These are phyloP conservation scores for Dunaliella primolecta DNA, from an alignment of 139 green algal genomes.

Conservation along the genomic window DNA sequence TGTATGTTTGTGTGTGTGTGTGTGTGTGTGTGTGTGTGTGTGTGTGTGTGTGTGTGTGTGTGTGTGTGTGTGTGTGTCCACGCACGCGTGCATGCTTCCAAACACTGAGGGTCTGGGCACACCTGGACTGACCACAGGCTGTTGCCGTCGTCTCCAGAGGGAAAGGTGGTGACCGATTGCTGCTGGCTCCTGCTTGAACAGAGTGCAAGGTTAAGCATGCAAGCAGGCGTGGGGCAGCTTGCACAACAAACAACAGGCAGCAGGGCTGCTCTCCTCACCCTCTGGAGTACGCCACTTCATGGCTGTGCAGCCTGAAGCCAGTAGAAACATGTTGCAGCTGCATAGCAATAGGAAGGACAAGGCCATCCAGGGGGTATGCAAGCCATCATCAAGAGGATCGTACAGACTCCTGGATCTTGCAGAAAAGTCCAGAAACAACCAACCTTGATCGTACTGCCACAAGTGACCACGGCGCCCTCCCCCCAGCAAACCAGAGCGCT, in stretches of 20 bases:
- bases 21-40: too few species aligned
- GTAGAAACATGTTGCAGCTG: conserved; percentile 62
- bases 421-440: too few species aligned
- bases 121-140: conserved; percentile 77
- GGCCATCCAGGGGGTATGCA: too few species aligned
- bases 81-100: not conserved
- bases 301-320: conserved; percentile 73
- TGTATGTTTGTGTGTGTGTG: too few species aligned
- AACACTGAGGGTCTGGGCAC: not conserved
- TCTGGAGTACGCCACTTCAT: conserved; percentile 75
- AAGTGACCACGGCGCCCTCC: too few species aligned
- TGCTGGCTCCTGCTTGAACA: conserved; percentile 58
- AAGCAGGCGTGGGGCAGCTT: not conserved
- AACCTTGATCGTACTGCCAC: conserved; percentile 83
- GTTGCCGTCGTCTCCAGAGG: conserved; percentile 58
- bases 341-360: too few species aligned
- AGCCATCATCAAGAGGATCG: too few species aligned
- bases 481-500: too few species aligned
- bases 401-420: too few species aligned
- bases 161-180: conserved; percentile 84
- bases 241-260: not conserved
- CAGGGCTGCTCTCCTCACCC: not conserved
- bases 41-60: not conserved
- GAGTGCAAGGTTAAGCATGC: not conserved
- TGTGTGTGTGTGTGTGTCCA: not conserved